phyloP scores from a whole-genome alignment of 495 filamentous ascomycete genomes.

The Lophiostoma macrostomum region DNA sequence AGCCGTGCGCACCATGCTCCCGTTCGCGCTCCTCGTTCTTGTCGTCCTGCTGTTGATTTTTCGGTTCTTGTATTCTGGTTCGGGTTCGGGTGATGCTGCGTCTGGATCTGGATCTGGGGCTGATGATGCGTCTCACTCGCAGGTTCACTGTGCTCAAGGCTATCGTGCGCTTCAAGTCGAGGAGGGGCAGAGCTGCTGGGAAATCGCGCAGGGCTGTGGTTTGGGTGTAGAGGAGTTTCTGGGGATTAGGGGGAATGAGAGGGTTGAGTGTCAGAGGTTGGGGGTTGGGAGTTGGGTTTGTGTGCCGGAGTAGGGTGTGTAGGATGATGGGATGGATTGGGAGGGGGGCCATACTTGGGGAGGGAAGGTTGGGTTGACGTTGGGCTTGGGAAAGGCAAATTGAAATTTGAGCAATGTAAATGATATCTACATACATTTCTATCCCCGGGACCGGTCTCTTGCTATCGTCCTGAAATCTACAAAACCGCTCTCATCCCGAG shows the following conservation, averaged over 20 bases:
- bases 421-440: too few species aligned
- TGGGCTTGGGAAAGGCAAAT: background rate
- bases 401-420: too few species aligned
- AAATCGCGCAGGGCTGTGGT: constrained; percentile 18
- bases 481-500: too few species aligned
- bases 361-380: background rate
- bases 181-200: constrained; percentile 28
- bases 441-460: too few species aligned
- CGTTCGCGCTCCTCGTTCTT: constrained; percentile 33
- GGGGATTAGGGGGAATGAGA: constrained; percentile 20
- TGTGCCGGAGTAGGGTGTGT: constrained; percentile 19
- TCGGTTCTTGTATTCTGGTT: constrained; percentile 14
- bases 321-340: too few species aligned
- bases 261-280: constrained; percentile 23
- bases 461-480: too few species aligned
- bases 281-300: constrained; percentile 20
- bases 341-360: background rate
- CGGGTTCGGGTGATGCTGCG: too few species aligned
- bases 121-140: background rate
- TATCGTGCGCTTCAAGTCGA: constrained; percentile 12
- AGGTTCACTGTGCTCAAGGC: constrained; percentile 22
- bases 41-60: constrained; percentile 29
- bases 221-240: constrained; percentile 26
- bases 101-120: too few species aligned
- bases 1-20: constrained; percentile 26